Evolutionary conservation across 2,329 filamentous ascomycete species (phyloP).

Genomic region (Aspergillus awamori): DNA sequence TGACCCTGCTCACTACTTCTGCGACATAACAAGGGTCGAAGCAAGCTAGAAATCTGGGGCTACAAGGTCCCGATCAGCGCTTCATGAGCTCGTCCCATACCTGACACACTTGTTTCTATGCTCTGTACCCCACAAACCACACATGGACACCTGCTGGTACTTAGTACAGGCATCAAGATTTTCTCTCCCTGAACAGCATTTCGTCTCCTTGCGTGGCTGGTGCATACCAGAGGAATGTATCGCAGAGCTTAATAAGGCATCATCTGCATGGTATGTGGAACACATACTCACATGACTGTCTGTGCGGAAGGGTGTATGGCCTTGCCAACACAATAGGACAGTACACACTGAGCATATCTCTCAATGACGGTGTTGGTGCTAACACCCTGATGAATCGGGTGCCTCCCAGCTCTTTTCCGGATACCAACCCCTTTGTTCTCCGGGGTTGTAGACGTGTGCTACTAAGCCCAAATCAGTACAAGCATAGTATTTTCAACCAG

Average conservation of each 20-base stretch:
- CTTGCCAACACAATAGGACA: neutral
- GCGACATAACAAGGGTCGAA: neutral
- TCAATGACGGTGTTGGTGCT: neutral
- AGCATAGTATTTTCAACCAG: neutral
- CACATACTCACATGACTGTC: constrained; percentile 4
- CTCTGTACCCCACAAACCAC: neutral
- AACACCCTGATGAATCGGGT: constrained; percentile 3
- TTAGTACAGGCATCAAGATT: neutral
- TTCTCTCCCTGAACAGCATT: constrained; percentile 1
- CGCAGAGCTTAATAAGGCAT: constrained; percentile 21
- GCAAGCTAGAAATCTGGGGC: neutral
- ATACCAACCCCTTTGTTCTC: constrained; percentile 2
- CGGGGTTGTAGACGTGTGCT: neutral
- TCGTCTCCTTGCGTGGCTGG: constrained; percentile 21
- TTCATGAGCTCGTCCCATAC: constrained; percentile 1
- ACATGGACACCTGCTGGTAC: neutral
- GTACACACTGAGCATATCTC: neutral
- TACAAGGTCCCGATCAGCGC: neutral
- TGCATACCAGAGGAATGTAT: constrained; percentile 19
- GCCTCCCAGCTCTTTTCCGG: neutral
- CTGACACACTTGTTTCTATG: neutral
- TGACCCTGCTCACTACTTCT: neutral
- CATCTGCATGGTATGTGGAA: constrained; percentile 20
- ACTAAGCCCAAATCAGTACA: neutral
- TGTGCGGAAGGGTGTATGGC: neutral